These are phyloP conservation scores for Aspergillus vadensis DNA, from an alignment of 2,329 filamentous ascomycete species.

Conservation along the genomic window DNA sequence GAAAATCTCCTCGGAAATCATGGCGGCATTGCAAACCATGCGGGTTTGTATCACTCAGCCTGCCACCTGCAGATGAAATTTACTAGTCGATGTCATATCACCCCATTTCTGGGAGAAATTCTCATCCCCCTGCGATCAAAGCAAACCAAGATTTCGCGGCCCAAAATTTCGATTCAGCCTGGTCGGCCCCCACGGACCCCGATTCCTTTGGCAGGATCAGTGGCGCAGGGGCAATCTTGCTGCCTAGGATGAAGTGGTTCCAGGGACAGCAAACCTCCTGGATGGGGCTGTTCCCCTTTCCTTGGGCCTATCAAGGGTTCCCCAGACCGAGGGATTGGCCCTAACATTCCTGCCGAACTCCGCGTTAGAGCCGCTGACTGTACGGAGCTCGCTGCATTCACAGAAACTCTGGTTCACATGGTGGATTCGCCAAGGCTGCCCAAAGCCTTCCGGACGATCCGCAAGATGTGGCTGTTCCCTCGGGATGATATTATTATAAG, in stretches of 20 bases:
- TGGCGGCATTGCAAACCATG: too few relatives aligned
- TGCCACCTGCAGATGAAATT: too few relatives aligned
- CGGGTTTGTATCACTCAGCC: too few relatives aligned
- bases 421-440: conserved; percentile 4
- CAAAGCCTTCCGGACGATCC: conserved; percentile 9
- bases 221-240: conserved; percentile 2
- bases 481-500: not conserved
- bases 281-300: not conserved
- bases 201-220: not conserved
- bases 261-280: not conserved
- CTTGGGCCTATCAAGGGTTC: not conserved
- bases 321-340: not conserved
- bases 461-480: not conserved
- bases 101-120: not conserved
- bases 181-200: not conserved
- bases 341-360: not conserved
- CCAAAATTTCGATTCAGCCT: not conserved
- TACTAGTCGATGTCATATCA: too few relatives aligned
- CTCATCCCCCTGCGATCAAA: not conserved
- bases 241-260: not conserved
- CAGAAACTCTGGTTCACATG: not conserved
- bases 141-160: not conserved
- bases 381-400: not conserved
- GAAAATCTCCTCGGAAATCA: too few relatives aligned
- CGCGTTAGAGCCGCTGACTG: not conserved